phyloP scores from a whole-genome alignment of 176 grass and related monocot genomes.

The Echinochloa phyllopogon region DNA sequence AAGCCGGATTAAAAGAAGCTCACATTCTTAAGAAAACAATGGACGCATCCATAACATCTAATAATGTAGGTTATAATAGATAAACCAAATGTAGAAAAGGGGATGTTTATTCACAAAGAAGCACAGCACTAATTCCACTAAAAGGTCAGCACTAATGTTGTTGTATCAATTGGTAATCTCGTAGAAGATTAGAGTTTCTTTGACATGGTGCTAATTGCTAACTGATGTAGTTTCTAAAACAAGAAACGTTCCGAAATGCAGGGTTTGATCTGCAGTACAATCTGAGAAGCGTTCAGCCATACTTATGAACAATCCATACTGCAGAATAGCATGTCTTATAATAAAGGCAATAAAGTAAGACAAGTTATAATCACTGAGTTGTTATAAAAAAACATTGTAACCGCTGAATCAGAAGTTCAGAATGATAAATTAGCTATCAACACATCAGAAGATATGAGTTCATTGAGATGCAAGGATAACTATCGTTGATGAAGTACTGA shows the following conservation, averaged over 20 bases:
- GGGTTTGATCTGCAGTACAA: slow-evolving; percentile 11
- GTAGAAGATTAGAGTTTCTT: neutral
- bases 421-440: slow-evolving; percentile 22
- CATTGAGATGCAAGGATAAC: slow-evolving; percentile 23
- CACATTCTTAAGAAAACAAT: slow-evolving; percentile 26
- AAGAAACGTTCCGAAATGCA: neutral
- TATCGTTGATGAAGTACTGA: slow-evolving; percentile 13
- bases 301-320: slow-evolving; percentile 24
- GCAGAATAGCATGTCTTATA: slow-evolving; percentile 9
- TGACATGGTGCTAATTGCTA: neutral
- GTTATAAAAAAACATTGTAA: neutral
- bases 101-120: neutral
- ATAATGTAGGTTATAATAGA: slow-evolving; percentile 9
- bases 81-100: neutral
- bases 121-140: neutral
- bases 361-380: neutral
- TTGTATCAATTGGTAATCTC: slow-evolving; percentile 1
- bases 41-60: slow-evolving; percentile 16
- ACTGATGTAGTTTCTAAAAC: slow-evolving; percentile 24
- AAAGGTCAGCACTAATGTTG: slow-evolving; percentile 11
- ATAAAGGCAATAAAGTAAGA: neutral
- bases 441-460: slow-evolving; percentile 12
- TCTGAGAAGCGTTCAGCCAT: slow-evolving; percentile 17
- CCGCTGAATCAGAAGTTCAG: slow-evolving; percentile 13
- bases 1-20: slow-evolving; percentile 22